These are phyloP conservation scores for Zelonia costaricensis DNA, from an alignment of 208 protist genomes.

Conservation along the genomic window DNA sequence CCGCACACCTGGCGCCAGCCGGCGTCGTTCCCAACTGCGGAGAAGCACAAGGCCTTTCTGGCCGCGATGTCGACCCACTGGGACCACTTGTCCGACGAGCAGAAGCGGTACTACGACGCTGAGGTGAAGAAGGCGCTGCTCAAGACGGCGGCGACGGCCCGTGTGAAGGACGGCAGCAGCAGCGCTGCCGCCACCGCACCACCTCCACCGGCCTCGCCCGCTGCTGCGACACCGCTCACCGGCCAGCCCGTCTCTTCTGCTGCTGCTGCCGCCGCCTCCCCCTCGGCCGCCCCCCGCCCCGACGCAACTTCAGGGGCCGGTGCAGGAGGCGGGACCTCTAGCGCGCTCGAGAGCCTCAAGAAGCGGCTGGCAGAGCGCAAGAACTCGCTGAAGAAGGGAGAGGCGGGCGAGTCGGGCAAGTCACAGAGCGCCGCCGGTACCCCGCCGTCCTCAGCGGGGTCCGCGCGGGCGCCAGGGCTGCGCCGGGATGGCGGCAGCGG, in stretches of 20 bases:
- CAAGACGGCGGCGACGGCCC: background rate
- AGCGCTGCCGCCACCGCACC: background rate
- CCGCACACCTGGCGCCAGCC: constrained; percentile 53
- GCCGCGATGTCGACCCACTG: constrained; percentile 63
- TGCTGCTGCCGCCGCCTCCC: background rate
- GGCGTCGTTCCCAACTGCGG: constrained; percentile 36
- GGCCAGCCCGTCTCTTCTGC: too few species aligned
- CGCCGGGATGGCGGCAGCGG: constrained; percentile 1
- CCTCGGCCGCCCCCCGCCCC: background rate
- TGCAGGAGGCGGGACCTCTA: constrained; percentile 14
- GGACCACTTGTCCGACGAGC: constrained; percentile 57
- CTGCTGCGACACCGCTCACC: too few species aligned
- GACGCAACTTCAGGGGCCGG: background rate
- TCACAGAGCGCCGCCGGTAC: background rate
- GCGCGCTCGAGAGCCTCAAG: constrained; percentile 40
- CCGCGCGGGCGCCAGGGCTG: background rate
- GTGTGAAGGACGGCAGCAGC: background rate
- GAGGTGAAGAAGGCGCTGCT: constrained; percentile 55
- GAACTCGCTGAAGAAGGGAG: constrained; percentile 28
- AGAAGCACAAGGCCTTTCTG: constrained; percentile 60
- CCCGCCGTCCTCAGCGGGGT: background rate
- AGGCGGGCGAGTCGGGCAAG: background rate
- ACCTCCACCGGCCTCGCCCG: background rate
- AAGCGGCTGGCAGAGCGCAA: constrained; percentile 53
- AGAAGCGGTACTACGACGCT: constrained; percentile 83